Percentiles rank a stretch among this genome's conserved stretches.
These are phyloP conservation scores for Amanita molliuscula DNA, from an alignment of 768 basidiomycete species.

Conservation along the genomic window DNA sequence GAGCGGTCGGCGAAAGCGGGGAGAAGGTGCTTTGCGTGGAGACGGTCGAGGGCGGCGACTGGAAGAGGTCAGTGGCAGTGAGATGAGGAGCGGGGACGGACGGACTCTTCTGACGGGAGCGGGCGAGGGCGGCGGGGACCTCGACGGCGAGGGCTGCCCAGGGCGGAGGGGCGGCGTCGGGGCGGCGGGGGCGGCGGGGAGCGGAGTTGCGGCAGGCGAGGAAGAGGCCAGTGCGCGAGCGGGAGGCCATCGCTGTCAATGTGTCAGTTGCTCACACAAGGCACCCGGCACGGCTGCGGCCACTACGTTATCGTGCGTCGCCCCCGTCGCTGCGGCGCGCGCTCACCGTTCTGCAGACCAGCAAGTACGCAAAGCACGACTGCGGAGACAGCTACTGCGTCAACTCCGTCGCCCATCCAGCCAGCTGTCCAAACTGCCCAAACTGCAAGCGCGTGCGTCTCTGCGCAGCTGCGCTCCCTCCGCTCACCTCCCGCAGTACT, in stretches of 20 bases:
- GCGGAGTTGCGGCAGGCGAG: slow-evolving; percentile 86
- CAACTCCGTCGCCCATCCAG: slow-evolving; percentile 21
- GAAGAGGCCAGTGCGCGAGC: slow-evolving; percentile 87
- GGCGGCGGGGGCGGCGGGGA: slow-evolving; percentile 29
- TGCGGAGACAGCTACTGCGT: slow-evolving; percentile 37
- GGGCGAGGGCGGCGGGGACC: slow-evolving; percentile 68
- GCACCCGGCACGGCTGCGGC: slow-evolving; percentile 67
- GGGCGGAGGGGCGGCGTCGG: slow-evolving; percentile 45
- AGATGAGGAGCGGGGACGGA: slow-evolving; percentile 9
- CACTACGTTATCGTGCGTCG: slow-evolving; percentile 61
- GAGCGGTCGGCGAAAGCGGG: slow-evolving; percentile 95
- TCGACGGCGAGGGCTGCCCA: slow-evolving; percentile 93
- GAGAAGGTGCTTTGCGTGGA: slow-evolving; percentile 92
- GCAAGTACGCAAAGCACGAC: slow-evolving; percentile 41
- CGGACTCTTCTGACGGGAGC: slow-evolving; percentile 72
- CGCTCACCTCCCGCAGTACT: slow-evolving; percentile 34
- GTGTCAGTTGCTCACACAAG: slow-evolving; percentile 29
- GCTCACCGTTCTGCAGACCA: slow-evolving; percentile 28
- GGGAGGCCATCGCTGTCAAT: slow-evolving; percentile 36
- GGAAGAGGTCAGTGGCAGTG: slow-evolving; percentile 12
- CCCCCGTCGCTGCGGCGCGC: slow-evolving; percentile 7
- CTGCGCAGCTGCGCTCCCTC: slow-evolving; percentile 5
- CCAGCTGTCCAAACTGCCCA: slow-evolving; percentile 27
- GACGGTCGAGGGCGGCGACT: slow-evolving; percentile 88
- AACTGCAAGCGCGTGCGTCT: slow-evolving; percentile 33